Evolutionary conservation across 1,284 basidiomycete species (phyloP), one percentile per base, ranked within the genome.

Genomic region (Schizopora paradoxa): DNA sequence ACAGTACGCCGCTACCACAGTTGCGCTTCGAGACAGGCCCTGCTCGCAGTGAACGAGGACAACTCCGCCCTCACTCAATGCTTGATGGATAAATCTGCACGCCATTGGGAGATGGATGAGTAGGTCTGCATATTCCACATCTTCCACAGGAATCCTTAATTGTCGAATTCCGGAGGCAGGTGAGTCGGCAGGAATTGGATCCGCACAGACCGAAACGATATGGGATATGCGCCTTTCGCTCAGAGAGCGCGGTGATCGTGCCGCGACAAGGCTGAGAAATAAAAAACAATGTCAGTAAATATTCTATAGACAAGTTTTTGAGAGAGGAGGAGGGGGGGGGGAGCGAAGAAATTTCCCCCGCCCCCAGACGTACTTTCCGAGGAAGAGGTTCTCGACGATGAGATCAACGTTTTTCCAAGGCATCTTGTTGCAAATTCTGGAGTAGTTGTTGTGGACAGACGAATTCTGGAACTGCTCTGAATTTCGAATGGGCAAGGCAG

Each of bases 21-120:
- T 76, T 3, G 91, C 85, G 56, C 84, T 85, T 51, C 91, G 76
- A 48, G 86, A 89, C 41, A 91, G 72, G 32, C 91, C 90, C 55
- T 89, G 82, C 22, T 83, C 75, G 58, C 88, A 90, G 61, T 93
- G 89, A 11, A 94, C 89, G 36, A 94, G 74, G 48, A 91, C 77
- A 37, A 79, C 75, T 4, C 90, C 89, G 34, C 80, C 80, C 11
- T 66, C 62, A 26, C 67, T 64, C 39, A 91, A 62, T 8, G 88
- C 87, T 34, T 78, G 65, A 56, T 90, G 77, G 56, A 94, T 91
- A 63, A 91, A 93, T 39, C 71, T 77, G 60, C 86, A 84, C 16
- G 86, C 82, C 29, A 67, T 62, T n/a, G 86, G 84, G 48, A 93
- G 70, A 59, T 86, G 74, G 35, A 88, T 84, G 45, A 91, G 70